Evolutionary conservation across 1,139 yeast genomes (phyloP), one percentile per base, ranked within the genome.

Genomic region (Candida buenavistaensis): DNA sequence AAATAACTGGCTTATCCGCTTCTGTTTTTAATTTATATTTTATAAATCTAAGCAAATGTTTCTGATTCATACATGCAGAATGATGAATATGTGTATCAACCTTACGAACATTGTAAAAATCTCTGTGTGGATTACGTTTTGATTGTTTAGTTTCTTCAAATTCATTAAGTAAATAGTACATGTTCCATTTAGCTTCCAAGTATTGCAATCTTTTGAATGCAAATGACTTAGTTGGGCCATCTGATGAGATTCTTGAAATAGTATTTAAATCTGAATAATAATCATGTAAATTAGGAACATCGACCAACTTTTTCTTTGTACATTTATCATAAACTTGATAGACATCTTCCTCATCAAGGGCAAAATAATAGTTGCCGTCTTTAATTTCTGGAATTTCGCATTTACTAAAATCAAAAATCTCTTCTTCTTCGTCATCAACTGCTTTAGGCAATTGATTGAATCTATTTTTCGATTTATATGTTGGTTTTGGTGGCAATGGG

Each of bases 21-120:
- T 54, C 49, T 1, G 75, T 67, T 48, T 68, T 54, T 64, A 75
- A 60, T 64, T 92, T 92, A 58, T 89, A 87, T 62, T 94, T 94
- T 60, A 94, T 94, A 59, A 87, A 94, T 51, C 98, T 82, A 47
- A 94, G 69, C 53, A 94, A 69, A 63, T 94, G 98, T 62, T 94
- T 94, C 60, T 94, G 98, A 55, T 94, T 94, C 98, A 92, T 92
- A 59, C 97, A 90, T 6, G 99, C 99, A 10, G 96, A 86, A 59
- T 94, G 98, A 59, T 94, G 99, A 52, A 94, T 96, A 70, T 94
- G 99, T 10, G 98, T 94, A 55, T 94, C 99, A 28, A 94, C 99
- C 58, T 94, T 94, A 68, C 98, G 80, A 32, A 94, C 98, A 54
- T 94, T 94, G 65, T 94, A 94, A 54, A 94, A 94, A 62, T 94